Percentiles rank a stretch among this genome's conserved stretches.
These are phyloP conservation scores for Pittosporum tobira DNA, from an alignment of 129 eudicot species.

Conservation along the genomic window DNA sequence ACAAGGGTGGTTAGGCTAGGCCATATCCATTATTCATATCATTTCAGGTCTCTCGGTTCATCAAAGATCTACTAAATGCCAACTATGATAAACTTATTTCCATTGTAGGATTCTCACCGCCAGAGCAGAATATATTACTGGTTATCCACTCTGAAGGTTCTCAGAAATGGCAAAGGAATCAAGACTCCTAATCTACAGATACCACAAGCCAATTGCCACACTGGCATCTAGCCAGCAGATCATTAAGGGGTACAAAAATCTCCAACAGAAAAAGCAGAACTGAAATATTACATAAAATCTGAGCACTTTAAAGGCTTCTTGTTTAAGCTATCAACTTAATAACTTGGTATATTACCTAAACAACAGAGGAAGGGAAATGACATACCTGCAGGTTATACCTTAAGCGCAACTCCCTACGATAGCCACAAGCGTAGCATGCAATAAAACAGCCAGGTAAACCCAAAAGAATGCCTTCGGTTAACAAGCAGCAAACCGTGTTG, in stretches of 20 bases:
- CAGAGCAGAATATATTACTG: not conserved
- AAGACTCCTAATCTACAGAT: not conserved
- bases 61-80: not conserved
- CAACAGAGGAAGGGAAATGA: conserved; percentile 1
- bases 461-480: conserved; percentile 54
- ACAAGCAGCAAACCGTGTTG: conserved; percentile 59
- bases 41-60: not conserved
- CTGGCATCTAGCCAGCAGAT: too few relatives aligned
- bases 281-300: too few relatives aligned
- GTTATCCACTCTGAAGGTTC: not conserved
- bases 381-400: conserved; percentile 73
- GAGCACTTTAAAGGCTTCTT: too few relatives aligned
- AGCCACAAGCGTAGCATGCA: conserved; percentile 80
- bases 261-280: too few relatives aligned
- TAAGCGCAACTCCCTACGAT: conserved; percentile 55
- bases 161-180: not conserved
- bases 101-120: not conserved
- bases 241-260: too few relatives aligned
- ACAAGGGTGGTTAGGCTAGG: too few relatives aligned
- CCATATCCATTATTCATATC: not conserved
- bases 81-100: not conserved
- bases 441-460: conserved; percentile 84
- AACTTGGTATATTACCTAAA: too few relatives aligned
- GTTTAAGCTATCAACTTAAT: too few relatives aligned
- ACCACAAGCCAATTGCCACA: not conserved